These are phyloP conservation scores for Lactarius deliciosus DNA, from an alignment of 768 basidiomycete genomes.

Conservation along the genomic window DNA sequence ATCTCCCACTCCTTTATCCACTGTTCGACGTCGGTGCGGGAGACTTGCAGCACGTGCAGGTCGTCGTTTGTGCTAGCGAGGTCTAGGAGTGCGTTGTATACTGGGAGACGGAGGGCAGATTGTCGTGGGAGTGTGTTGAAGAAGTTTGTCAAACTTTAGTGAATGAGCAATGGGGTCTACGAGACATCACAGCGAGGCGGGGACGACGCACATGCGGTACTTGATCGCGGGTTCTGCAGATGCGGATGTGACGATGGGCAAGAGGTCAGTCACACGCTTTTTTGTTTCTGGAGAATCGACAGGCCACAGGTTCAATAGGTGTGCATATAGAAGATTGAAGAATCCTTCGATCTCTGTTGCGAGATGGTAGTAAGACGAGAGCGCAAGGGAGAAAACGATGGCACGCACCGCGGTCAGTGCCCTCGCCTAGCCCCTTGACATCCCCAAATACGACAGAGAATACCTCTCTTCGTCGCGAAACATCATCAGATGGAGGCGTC, in stretches of 20 bases:
- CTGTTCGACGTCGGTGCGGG: background rate
- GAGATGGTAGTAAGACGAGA: background rate
- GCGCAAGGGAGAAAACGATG: background rate
- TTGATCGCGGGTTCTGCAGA: background rate
- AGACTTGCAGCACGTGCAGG: background rate
- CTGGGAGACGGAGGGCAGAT: background rate
- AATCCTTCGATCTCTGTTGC: slow-evolving; percentile 3
- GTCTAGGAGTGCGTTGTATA: background rate
- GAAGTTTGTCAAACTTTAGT: background rate
- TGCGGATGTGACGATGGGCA: background rate
- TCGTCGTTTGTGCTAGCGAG: background rate
- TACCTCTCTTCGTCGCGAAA: slow-evolving; percentile 50
- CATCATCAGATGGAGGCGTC: slow-evolving; percentile 55
- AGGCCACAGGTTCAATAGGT: background rate
- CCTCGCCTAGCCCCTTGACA: slow-evolving; percentile 70
- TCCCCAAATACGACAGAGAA: slow-evolving; percentile 61
- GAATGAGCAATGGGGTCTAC: background rate
- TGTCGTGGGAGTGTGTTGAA: background rate
- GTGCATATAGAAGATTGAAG: background rate
- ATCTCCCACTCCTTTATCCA: background rate
- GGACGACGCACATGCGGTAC: background rate
- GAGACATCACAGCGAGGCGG: background rate
- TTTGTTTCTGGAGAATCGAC: background rate
- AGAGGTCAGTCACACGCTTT: background rate
- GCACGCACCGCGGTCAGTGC: slow-evolving; percentile 67